Percentiles rank a stretch among this genome's conserved stretches.
These are phyloP conservation scores for Penicillium flavigenum DNA, from an alignment of 495 filamentous ascomycete genomes.

Conservation along the genomic window DNA sequence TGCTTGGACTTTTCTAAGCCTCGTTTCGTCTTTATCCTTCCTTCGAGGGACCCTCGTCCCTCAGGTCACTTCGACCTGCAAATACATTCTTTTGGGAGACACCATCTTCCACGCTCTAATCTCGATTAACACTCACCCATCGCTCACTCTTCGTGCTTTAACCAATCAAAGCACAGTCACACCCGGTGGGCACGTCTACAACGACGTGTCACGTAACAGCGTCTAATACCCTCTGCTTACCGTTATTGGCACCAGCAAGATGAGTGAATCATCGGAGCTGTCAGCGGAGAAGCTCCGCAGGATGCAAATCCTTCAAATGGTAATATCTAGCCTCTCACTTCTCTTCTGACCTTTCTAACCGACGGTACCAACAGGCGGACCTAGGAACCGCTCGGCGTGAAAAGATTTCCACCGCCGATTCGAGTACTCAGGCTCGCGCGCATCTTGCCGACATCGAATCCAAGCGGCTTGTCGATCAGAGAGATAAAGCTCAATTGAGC, in stretches of 20 bases:
- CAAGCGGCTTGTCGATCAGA: background rate
- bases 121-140: background rate
- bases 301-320: slow-evolving; percentile 34
- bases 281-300: background rate
- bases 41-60: background rate
- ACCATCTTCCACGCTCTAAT: background rate
- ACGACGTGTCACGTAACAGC: background rate
- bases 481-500: slow-evolving; percentile 21
- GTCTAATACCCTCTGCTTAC: background rate
- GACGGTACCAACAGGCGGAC: slow-evolving; percentile 27
- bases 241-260: background rate
- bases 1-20: background rate
- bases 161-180: background rate
- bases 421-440: background rate
- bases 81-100: background rate
- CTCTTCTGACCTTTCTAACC: background rate
- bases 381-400: slow-evolving; percentile 38
- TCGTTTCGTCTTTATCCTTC: background rate
- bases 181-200: background rate
- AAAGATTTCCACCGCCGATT: slow-evolving; percentile 32
- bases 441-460: background rate
- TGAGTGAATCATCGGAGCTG: background rate
- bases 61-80: background rate
- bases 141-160: background rate
- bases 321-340: slow-evolving; percentile 7